phyloP scores from a whole-genome alignment of 805 yeast genomes.

The Sungouiella blattae region DNA sequence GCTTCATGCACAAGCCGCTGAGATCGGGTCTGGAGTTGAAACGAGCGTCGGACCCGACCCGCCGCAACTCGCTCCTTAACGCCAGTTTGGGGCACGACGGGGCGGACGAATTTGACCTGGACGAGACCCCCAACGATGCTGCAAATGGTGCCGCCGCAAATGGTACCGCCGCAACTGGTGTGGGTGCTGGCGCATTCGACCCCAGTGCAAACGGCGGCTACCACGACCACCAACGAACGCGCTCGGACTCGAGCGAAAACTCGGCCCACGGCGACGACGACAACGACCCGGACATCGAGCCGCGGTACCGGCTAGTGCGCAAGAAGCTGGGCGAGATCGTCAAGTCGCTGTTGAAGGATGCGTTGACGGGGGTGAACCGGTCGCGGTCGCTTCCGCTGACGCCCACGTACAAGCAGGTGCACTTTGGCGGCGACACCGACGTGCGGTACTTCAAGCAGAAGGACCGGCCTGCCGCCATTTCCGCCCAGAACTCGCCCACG shows the following conservation, averaged over 20 bases:
- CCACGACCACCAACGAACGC: no score
- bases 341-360: conserved; percentile 64
- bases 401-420: conserved; percentile 70
- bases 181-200: not conserved
- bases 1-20: conserved; percentile 38
- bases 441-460: conserved; percentile 68
- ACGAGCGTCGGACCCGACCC: conserved; percentile 29
- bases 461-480: conserved; percentile 76
- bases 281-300: conserved; percentile 4
- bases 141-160: no score
- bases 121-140: no score
- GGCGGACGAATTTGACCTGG: no score
- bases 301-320: conserved; percentile 48
- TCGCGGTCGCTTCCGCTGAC: conserved; percentile 41
- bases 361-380: conserved; percentile 23
- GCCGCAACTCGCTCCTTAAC: conserved; percentile 24
- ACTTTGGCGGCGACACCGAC: conserved; percentile 66
- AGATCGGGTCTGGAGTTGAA: conserved; percentile 29
- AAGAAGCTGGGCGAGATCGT: conserved; percentile 66
- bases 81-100: conserved; percentile 10
- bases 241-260: not conserved
- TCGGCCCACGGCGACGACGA: conserved; percentile 3
- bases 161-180: no score
- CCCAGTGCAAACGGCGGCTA: no score
- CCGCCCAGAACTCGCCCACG: conserved; percentile 62